phyloP scores from a whole-genome alignment of 441 rosid species.

The Codiaeum variegatum region DNA sequence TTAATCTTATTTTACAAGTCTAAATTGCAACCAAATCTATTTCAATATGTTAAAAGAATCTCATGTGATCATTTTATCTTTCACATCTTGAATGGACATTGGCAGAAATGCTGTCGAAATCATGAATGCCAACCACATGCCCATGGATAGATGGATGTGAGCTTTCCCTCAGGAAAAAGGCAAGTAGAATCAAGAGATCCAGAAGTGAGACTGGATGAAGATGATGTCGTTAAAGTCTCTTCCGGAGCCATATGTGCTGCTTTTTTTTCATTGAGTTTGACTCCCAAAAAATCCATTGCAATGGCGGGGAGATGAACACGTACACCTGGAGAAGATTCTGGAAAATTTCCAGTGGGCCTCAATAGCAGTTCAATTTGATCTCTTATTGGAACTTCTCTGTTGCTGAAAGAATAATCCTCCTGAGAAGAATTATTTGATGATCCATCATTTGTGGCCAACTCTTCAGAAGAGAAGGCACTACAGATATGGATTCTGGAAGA shows the following conservation, averaged over 20 bases:
- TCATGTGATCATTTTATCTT: slow-evolving; percentile 25
- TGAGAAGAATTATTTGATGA: slow-evolving; percentile 27
- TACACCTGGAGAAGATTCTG: slow-evolving; percentile 41
- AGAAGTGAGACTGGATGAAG: slow-evolving; percentile 22
- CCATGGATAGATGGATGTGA: slow-evolving; percentile 51
- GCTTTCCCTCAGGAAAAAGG: slow-evolving; percentile 61
- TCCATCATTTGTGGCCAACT: slow-evolving; percentile 28
- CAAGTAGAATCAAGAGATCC: slow-evolving; percentile 28
- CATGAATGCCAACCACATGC: slow-evolving; percentile 50
- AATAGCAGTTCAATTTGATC: slow-evolving; percentile 29
- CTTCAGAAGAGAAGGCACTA: slow-evolving; percentile 50
- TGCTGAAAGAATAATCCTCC: slow-evolving; percentile 21
- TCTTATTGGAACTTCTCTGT: slow-evolving; percentile 24
- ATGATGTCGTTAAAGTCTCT: slow-evolving; percentile 22
- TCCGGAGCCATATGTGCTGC: slow-evolving; percentile 26
- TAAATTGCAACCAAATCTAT: background rate
- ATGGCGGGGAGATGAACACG: slow-evolving; percentile 46
- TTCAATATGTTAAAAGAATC: slow-evolving; percentile 13
- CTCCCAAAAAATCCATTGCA: slow-evolving; percentile 34
- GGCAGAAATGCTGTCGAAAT: slow-evolving; percentile 27
- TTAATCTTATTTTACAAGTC: background rate
- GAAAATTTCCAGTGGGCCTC: slow-evolving; percentile 20
- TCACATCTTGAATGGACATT: slow-evolving; percentile 26
- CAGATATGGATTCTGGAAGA: slow-evolving; percentile 43
- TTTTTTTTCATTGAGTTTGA: slow-evolving; percentile 37